Evolutionary conservation across 768 basidiomycete species (phyloP).

Genomic region (Hypholoma sublateritium): DNA sequence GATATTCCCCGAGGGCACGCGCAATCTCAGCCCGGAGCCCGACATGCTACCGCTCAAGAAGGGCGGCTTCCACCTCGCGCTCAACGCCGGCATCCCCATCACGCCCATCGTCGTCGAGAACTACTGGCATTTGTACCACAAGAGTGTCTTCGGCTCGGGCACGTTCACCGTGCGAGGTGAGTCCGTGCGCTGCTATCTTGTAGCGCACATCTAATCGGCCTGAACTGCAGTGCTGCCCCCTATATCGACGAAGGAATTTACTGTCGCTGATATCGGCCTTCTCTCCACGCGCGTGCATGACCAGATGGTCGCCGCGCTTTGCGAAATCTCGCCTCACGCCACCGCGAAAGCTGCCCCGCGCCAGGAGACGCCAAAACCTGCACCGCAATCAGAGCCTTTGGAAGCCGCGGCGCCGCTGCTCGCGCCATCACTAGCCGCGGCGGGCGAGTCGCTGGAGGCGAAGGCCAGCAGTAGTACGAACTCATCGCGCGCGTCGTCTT

Average conservation of each 20-base stretch:
- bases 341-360: conserved; percentile 8
- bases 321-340: conserved; percentile 61
- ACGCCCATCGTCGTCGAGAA: conserved; percentile 93
- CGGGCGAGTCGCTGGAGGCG: conserved; percentile 6
- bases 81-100: conserved; percentile 88
- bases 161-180: conserved; percentile 80
- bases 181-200: conserved; percentile 17
- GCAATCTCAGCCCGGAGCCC: conserved; percentile 64
- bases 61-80: conserved; percentile 95
- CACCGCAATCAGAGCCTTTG: not conserved
- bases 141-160: conserved; percentile 74
- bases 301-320: conserved; percentile 76
- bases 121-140: conserved; percentile 85
- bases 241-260: conserved; percentile 71
- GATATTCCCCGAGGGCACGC: conserved; percentile 97
- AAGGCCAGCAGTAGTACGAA: conserved; percentile 22
- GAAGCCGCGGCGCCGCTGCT: conserved; percentile 3
- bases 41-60: conserved; percentile 91
- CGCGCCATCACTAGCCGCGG: conserved; percentile 7
- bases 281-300: conserved; percentile 69
- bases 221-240: conserved; percentile 82
- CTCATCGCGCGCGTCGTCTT: conserved; percentile 33
- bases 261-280: conserved; percentile 63
- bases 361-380: not conserved
- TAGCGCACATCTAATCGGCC: conserved; percentile 1